These are phyloP conservation scores for Pythium phragmiticola DNA, from an alignment of 352 stramenopile species.

Conservation along the genomic window DNA sequence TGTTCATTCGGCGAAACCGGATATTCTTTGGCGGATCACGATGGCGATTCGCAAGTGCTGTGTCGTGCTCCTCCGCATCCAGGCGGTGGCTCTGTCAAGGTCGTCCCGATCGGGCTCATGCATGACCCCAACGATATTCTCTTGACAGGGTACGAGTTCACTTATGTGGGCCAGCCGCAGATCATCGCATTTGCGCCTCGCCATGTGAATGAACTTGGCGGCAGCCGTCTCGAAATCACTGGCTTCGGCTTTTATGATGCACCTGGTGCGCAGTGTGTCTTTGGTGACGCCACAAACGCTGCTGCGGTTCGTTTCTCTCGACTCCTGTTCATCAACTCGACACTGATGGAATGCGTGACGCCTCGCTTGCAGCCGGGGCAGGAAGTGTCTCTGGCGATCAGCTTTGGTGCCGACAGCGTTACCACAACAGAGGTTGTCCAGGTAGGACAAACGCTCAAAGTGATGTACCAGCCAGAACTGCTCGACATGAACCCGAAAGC, in stretches of 20 bases:
- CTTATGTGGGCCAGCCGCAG: conserved; percentile 12
- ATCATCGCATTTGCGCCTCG: conserved; percentile 14
- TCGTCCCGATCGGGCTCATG: conserved; percentile 12
- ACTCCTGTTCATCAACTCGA: conserved; percentile 14
- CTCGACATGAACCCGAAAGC: conserved; percentile 7
- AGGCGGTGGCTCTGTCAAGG: not conserved
- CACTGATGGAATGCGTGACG: conserved; percentile 8
- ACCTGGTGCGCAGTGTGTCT: conserved; percentile 12
- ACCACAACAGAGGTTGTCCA: not conserved
- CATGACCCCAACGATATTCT: conserved; percentile 16
- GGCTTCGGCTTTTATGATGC: conserved; percentile 22
- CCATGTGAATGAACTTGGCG: conserved; percentile 17
- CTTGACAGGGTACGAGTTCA: conserved; percentile 10
- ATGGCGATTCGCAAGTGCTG: not conserved
- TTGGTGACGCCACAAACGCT: conserved; percentile 3
- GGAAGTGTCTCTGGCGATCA: not conserved
- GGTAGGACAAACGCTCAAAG: conserved; percentile 5
- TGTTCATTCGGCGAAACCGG: conserved; percentile 25
- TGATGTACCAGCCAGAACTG: conserved; percentile 12
- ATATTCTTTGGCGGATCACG: conserved; percentile 5
- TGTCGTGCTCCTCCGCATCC: conserved; percentile 14
- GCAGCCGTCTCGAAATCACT: conserved; percentile 1
- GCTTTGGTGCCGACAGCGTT: not conserved
- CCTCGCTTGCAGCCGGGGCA: conserved; percentile 16
- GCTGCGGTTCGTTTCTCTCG: not conserved